Conservation (phyloP, 352 stramenopile species). For the Globisporangium nunn region DNA sequence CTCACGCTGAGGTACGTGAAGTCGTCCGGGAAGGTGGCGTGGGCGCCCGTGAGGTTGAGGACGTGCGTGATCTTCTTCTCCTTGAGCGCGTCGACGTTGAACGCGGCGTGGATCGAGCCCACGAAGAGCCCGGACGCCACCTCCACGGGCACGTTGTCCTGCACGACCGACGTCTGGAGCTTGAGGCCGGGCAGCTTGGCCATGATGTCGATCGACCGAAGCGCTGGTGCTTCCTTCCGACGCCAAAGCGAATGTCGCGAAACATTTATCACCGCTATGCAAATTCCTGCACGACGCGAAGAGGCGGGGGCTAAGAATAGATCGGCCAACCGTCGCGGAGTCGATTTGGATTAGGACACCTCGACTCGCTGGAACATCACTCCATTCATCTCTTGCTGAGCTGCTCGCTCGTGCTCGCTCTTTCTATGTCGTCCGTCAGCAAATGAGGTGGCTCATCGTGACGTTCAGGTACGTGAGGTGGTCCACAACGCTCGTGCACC, state of each 20-base stretch:
- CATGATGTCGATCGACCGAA: constrained; percentile 21
- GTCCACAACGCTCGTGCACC: constrained; percentile 78
- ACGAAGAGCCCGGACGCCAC: constrained; percentile 68
- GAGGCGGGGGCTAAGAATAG: background rate
- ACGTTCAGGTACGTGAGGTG: constrained; percentile 86
- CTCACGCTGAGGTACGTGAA: constrained; percentile 89
- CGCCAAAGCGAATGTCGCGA: background rate
- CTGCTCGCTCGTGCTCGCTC: background rate
- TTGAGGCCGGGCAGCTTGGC: constrained; percentile 45
- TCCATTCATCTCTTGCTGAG: background rate
- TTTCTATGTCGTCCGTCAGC: constrained; percentile 20
- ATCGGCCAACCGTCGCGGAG: too few species aligned
- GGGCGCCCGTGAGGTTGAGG: constrained; percentile 78
- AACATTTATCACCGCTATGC: too few species aligned
- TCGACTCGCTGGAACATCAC: too few species aligned
- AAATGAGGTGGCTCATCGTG: constrained; percentile 84
- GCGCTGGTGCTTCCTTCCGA: too few species aligned
- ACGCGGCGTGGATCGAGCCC: constrained; percentile 81
- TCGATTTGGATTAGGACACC: too few species aligned
- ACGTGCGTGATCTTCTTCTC: constrained; percentile 74
- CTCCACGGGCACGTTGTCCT: constrained; percentile 83
- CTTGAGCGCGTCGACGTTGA: constrained; percentile 81
- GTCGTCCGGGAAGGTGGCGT: constrained; percentile 81
- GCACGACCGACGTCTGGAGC: constrained; percentile 59
- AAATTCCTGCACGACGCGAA: background rate